Percentiles rank a stretch among this genome's conserved stretches.
phyloP scores from a whole-genome alignment of 805 yeast genomes.

The fission yeast (Schizosaccharomyces pombe) region DNA sequence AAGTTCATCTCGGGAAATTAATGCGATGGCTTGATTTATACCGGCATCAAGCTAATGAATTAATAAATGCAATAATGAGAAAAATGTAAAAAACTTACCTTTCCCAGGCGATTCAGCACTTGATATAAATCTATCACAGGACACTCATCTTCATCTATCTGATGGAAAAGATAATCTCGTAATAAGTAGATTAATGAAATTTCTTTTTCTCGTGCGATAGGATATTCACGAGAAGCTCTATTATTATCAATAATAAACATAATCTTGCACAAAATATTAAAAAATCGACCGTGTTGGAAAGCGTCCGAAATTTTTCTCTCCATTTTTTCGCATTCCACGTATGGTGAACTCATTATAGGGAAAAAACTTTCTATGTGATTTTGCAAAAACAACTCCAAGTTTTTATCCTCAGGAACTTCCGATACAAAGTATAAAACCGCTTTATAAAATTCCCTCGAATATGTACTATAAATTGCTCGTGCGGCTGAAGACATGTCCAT shows the following conservation, averaged over 20 bases:
- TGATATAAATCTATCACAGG: slow-evolving; percentile 66
- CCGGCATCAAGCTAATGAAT: slow-evolving; percentile 47
- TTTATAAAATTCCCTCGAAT: slow-evolving; percentile 9
- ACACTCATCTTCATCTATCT: slow-evolving; percentile 49
- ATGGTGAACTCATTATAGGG: slow-evolving; percentile 11
- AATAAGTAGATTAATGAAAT: slow-evolving; percentile 52
- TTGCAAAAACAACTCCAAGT: slow-evolving; percentile 11
- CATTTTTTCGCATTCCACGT: slow-evolving; percentile 12
- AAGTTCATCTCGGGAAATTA: slow-evolving; percentile 67
- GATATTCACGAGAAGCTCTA: slow-evolving; percentile 24
- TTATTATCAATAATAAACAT: slow-evolving; percentile 58
- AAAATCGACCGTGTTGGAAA: slow-evolving; percentile 69
- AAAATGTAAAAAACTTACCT: slow-evolving; percentile 15
- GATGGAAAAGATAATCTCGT: slow-evolving; percentile 68
- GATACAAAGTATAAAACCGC: slow-evolving; percentile 6
- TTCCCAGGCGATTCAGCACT: slow-evolving; percentile 56
- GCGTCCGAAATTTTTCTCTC: slow-evolving; percentile 32
- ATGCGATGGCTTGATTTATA: slow-evolving; percentile 52
- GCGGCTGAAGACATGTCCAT: neutral
- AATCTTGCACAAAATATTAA: slow-evolving; percentile 58
- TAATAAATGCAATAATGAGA: neutral
- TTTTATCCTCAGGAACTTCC: slow-evolving; percentile 1
- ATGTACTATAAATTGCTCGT: slow-evolving; percentile 8
- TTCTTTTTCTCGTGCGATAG: slow-evolving; percentile 58
- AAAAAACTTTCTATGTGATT: slow-evolving; percentile 12